A percentile compares a stretch with the other conserved stretches of the same genome.
Conservation (phyloP, 192 early-diverging fungal genomes). For the Radiomyces spectabilis region DNA sequence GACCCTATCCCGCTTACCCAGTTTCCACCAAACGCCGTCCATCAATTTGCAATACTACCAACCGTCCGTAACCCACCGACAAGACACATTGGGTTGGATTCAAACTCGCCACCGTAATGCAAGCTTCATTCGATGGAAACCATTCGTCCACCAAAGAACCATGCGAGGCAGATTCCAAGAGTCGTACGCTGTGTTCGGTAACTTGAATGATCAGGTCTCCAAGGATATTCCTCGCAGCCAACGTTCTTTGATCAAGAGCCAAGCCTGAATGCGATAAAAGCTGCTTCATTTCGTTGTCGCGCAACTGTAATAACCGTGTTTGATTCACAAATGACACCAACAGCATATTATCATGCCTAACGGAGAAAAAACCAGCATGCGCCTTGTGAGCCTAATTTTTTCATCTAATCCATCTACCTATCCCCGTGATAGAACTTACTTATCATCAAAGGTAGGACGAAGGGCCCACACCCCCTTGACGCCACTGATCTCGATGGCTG, state of each 20-base stretch:
- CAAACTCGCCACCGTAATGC: constrained; percentile 57
- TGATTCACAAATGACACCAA: constrained; percentile 65
- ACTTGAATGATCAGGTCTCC: constrained; percentile 57
- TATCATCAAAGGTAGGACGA: constrained; percentile 35
- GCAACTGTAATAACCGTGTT: constrained; percentile 48
- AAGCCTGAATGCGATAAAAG: constrained; percentile 32
- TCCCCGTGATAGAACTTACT: constrained; percentile 38
- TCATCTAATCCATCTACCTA: too few relatives aligned
- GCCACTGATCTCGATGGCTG: constrained; percentile 52
- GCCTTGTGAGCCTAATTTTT: too few relatives aligned
- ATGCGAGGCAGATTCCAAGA: constrained; percentile 31
- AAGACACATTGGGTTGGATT: constrained; percentile 53
- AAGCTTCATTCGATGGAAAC: constrained; percentile 25
- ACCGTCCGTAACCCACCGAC: constrained; percentile 43
- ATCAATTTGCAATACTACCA: constrained; percentile 66
- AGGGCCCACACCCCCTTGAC: constrained; percentile 72
- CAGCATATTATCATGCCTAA: constrained; percentile 39
- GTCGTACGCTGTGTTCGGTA: constrained; percentile 42
- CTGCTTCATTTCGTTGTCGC: constrained; percentile 15
- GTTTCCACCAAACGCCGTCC: too few relatives aligned
- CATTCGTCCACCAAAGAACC: constrained; percentile 40
- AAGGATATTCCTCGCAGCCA: constrained; percentile 35
- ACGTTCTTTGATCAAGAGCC: constrained; percentile 28
- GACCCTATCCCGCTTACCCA: too few relatives aligned
- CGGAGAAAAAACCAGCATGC: too few relatives aligned